These are phyloP conservation scores for Malus hybrid DNA, from an alignment of 331 rosid genomes.

Conservation along the genomic window DNA sequence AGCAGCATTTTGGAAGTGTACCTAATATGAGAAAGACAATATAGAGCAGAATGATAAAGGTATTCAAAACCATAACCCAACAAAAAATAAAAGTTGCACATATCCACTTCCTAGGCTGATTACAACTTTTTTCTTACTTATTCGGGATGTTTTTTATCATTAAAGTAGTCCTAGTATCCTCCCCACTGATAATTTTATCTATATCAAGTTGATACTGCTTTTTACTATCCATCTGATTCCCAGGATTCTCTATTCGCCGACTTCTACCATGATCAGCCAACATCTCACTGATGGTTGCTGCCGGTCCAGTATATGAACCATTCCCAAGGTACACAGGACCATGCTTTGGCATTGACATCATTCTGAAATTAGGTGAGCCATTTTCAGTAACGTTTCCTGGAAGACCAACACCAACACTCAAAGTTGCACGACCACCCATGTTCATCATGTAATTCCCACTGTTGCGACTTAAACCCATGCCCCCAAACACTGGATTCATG, in stretches of 20 bases:
- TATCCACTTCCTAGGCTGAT: not conserved
- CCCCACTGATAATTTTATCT: conserved; percentile 68
- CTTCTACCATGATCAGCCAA: conserved; percentile 56
- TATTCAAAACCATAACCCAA: not conserved
- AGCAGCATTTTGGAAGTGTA: conserved; percentile 89
- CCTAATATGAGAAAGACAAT: conserved; percentile 32
- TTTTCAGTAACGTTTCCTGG: conserved; percentile 59
- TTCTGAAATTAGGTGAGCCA: conserved; percentile 60
- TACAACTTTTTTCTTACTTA: conserved; percentile 42
- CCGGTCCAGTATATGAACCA: conserved; percentile 57
- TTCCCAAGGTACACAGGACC: conserved; percentile 61
- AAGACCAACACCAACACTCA: conserved; percentile 50
- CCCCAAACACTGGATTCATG: conserved; percentile 43
- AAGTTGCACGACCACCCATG: conserved; percentile 42
- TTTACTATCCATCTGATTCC: conserved; percentile 59
- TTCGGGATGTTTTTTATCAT: conserved; percentile 96
- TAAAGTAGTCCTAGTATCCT: conserved; percentile 85
- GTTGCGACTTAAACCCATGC: conserved; percentile 32
- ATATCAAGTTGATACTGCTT: conserved; percentile 89
- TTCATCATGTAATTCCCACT: conserved; percentile 59
- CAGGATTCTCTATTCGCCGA: conserved; percentile 61
- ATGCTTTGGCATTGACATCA: conserved; percentile 69
- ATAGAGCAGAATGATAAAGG: conserved; percentile 8
- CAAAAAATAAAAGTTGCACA: not conserved
- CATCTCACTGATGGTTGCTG: conserved; percentile 39